A percentile compares a stretch with the other conserved stretches of the same genome.
Conservation (phyloP, 2,329 filamentous ascomycete genomes). For the Dryadomyces quercus-mongolicae region DNA sequence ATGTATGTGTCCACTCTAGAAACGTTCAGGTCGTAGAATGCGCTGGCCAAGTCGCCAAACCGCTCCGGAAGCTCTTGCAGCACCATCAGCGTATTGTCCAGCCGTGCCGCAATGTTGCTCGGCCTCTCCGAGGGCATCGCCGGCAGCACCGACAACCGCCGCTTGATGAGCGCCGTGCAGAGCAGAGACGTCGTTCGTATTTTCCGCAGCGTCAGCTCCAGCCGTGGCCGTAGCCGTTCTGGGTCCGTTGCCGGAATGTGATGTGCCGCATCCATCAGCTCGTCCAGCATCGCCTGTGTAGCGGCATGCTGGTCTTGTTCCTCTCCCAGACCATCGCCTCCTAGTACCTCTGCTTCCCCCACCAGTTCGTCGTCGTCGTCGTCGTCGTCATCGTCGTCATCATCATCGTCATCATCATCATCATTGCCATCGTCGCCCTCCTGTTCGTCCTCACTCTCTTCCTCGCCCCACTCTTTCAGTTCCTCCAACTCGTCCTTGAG, state of each 20-base stretch:
- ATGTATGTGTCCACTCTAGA: slow-evolving; percentile 45
- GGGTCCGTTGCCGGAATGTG: slow-evolving; percentile 54
- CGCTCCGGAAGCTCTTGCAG: slow-evolving; percentile 51
- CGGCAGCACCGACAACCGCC: slow-evolving; percentile 50
- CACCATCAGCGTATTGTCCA: slow-evolving; percentile 44
- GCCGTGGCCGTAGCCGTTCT: slow-evolving; percentile 49
- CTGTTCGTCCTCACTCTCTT: slow-evolving; percentile 44
- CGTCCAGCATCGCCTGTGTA: slow-evolving; percentile 50
- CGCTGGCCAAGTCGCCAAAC: slow-evolving; percentile 57
- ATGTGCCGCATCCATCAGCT: slow-evolving; percentile 50
- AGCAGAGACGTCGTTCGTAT: slow-evolving; percentile 56
- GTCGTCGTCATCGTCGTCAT: slow-evolving; percentile 29
- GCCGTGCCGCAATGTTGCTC: slow-evolving; percentile 22
- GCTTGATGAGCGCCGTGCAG: slow-evolving; percentile 58
- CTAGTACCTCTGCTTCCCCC: slow-evolving; percentile 8
- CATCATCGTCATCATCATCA: slow-evolving; percentile 23
- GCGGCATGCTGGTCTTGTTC: slow-evolving; percentile 21
- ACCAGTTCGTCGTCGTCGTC: slow-evolving; percentile 12
- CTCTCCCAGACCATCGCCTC: slow-evolving; percentile 8
- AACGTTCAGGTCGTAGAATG: slow-evolving; percentile 59
- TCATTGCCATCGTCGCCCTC: slow-evolving; percentile 35
- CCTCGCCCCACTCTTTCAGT: slow-evolving; percentile 76
- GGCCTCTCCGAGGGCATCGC: slow-evolving; percentile 20
- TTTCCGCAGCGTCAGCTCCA: slow-evolving; percentile 52
- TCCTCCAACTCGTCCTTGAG: slow-evolving; percentile 77